Conservation (phyloP, 2,329 filamentous ascomycete species). For the Claviceps sp. region DNA sequence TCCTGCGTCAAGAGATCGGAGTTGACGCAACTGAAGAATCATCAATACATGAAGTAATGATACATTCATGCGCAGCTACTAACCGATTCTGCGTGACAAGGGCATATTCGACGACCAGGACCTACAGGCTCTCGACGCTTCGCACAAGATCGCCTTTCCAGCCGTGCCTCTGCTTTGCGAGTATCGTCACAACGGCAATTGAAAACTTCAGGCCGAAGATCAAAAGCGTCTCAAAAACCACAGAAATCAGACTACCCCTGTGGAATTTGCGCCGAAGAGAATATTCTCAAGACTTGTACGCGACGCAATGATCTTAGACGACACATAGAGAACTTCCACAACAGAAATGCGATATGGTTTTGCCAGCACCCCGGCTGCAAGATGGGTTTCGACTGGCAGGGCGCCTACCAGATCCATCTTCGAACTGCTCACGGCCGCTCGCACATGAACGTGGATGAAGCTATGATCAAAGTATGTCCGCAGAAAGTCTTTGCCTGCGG, state of each 20-base stretch:
- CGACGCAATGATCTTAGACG: slow-evolving; percentile 30
- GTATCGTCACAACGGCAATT: neutral
- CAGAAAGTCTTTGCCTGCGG: slow-evolving; percentile 36
- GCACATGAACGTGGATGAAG: slow-evolving; percentile 27
- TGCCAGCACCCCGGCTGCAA: slow-evolving; percentile 30
- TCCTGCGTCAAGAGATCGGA: neutral
- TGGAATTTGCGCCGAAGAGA: slow-evolving; percentile 24
- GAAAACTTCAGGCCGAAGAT: neutral
- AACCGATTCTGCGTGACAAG: neutral
- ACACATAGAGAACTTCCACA: slow-evolving; percentile 35
- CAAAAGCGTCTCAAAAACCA: neutral
- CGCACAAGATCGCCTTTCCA: neutral
- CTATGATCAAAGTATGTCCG: slow-evolving; percentile 29
- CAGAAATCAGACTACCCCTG: slow-evolving; percentile 14
- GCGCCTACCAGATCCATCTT: slow-evolving; percentile 32
- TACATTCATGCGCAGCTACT: neutral
- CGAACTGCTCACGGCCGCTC: slow-evolving; percentile 30
- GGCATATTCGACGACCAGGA: neutral
- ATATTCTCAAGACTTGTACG: slow-evolving; percentile 6
- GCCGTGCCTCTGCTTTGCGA: neutral
- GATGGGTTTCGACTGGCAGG: slow-evolving; percentile 34
- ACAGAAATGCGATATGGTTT: slow-evolving; percentile 32
- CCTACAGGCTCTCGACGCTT: neutral
- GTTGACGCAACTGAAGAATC: no score
- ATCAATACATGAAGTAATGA: no score